Percentiles rank a stretch among this genome's conserved stretches.
Evolutionary conservation across 129 eudicot genomes (phyloP).

Genomic region (Oenanthe sinensis): DNA sequence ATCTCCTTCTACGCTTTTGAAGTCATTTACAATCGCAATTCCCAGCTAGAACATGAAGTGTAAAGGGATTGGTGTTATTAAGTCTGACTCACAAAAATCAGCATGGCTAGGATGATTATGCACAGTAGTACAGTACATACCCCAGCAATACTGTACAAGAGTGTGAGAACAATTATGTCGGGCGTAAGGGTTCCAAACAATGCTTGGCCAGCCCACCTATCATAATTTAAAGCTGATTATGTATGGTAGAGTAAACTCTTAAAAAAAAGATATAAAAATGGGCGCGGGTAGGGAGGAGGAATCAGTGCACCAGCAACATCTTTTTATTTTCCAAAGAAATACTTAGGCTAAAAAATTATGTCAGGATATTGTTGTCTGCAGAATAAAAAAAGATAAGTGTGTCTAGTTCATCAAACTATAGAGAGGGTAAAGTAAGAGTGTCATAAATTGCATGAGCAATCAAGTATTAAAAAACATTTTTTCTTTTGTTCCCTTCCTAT

Average conservation of each 20-base stretch:
- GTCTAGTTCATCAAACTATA: neutral
- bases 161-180: conserved; percentile 76
- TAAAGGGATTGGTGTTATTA: neutral
- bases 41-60: conserved; percentile 54
- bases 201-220: conserved; percentile 99
- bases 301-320: neutral
- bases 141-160: conserved; percentile 94
- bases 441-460: neutral
- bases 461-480: neutral
- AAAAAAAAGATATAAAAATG: neutral
- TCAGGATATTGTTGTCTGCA: neutral
- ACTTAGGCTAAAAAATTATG: neutral
- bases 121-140: conserved; percentile 31
- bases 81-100: conserved; percentile 3
- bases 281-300: neutral
- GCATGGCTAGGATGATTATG: neutral
- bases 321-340: neutral
- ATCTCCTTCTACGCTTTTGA: conserved; percentile 95
- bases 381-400: neutral
- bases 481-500: neutral
- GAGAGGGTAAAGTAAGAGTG: neutral
- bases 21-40: conserved; percentile 91
- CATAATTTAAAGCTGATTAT: conserved; percentile 3
- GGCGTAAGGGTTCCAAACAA: conserved; percentile 92
- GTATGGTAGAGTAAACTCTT: neutral